Percentiles rank a stretch among this genome's conserved stretches.
These are phyloP conservation scores for Massospora cicadina DNA, from an alignment of 371 early-diverging fungal species.

Conservation along the genomic window DNA sequence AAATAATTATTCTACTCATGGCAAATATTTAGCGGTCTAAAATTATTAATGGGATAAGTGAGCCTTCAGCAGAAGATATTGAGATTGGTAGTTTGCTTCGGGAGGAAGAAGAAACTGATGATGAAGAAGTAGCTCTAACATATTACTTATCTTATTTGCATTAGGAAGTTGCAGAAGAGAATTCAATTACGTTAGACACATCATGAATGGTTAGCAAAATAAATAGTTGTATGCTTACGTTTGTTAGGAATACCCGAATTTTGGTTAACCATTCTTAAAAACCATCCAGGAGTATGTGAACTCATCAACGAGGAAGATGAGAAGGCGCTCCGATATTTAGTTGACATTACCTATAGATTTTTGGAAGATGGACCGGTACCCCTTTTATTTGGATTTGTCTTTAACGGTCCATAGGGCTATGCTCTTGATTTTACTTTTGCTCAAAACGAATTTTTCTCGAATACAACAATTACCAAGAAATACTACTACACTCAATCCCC, in stretches of 20 bases:
- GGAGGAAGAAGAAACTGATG: constrained; percentile 26
- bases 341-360: constrained; percentile 67
- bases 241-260: constrained; percentile 62
- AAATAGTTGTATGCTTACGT: no score
- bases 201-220: no score
- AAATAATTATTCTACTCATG: neutral
- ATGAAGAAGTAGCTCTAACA: constrained; percentile 16
- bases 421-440: constrained; percentile 77
- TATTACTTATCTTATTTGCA: neutral
- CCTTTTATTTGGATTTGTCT: constrained; percentile 1
- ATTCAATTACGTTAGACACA: no score
- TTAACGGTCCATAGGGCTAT: constrained; percentile 63
- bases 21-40: constrained; percentile 32
- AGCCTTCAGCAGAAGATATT: constrained; percentile 77
- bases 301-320: constrained; percentile 80
- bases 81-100: constrained; percentile 34
- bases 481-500: constrained; percentile 64
- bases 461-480: constrained; percentile 71
- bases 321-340: constrained; percentile 58
- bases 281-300: constrained; percentile 55
- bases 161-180: no score
- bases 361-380: constrained; percentile 49
- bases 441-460: constrained; percentile 74
- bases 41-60: constrained; percentile 51
- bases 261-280: constrained; percentile 85